Percentiles rank a stretch among this genome's conserved stretches.
Conservation (phyloP, 306 rosid genomes). For the Quercus suber region DNA sequence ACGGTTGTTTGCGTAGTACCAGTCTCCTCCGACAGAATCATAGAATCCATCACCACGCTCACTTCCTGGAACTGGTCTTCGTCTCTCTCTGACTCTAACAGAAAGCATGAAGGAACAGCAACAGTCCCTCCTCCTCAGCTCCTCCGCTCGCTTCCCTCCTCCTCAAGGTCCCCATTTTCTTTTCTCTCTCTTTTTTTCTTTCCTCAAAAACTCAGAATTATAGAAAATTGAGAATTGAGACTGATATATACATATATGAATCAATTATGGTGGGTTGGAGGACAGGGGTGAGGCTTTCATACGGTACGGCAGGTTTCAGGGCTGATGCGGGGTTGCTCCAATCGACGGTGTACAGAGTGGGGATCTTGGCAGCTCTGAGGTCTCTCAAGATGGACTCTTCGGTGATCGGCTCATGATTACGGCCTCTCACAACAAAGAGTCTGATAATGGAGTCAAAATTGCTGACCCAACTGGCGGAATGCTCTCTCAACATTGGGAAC, state of each 20-base stretch:
- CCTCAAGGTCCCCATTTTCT: slow-evolving; percentile 45
- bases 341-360: slow-evolving; percentile 64
- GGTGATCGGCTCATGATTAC: slow-evolving; percentile 80
- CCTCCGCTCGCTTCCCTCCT: slow-evolving; percentile 55
- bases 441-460: slow-evolving; percentile 88
- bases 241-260: neutral
- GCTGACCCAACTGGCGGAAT: slow-evolving; percentile 82
- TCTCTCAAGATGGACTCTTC: slow-evolving; percentile 49
- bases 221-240: neutral
- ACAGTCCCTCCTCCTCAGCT: slow-evolving; percentile 45
- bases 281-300: slow-evolving; percentile 61
- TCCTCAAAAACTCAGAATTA: neutral
- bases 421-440: slow-evolving; percentile 78
- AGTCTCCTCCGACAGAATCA: no score
- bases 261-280: neutral
- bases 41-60: neutral
- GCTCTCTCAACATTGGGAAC: slow-evolving; percentile 94
- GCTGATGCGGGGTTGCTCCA: slow-evolving; percentile 70
- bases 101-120: slow-evolving; percentile 61
- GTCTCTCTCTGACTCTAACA: no score
- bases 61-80: neutral
- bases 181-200: neutral
- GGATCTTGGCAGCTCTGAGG: slow-evolving; percentile 77
- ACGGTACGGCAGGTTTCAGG: slow-evolving; percentile 87
- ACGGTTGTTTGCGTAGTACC: no score